Evolutionary conservation across 371 early-diverging fungal genomes (phyloP).

Genomic region (Mucor plumbeus): DNA sequence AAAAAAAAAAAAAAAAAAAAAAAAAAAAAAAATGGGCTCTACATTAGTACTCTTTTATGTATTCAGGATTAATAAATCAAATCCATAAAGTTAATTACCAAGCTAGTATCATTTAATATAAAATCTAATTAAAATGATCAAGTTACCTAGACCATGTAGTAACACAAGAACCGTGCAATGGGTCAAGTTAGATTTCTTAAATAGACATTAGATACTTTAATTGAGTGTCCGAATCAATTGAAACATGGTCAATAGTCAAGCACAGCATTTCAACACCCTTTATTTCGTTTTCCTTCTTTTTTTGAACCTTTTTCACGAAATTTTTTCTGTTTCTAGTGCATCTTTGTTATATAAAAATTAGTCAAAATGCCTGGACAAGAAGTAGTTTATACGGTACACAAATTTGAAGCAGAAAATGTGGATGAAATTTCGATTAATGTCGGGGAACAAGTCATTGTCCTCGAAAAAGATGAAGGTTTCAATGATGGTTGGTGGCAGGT

Average conservation of each 20-base stretch:
- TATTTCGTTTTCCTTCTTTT: constrained; percentile 12
- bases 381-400: constrained; percentile 64
- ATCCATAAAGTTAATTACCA: neutral
- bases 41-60: no score
- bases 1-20: no score
- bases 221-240: constrained; percentile 10
- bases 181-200: neutral
- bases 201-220: neutral
- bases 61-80: no score
- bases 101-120: constrained; percentile 1
- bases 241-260: neutral
- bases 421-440: constrained; percentile 77
- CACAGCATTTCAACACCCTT: neutral
- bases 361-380: constrained; percentile 35
- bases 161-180: constrained; percentile 4
- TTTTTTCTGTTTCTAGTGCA: constrained; percentile 6
- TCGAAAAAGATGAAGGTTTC: constrained; percentile 77
- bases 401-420: constrained; percentile 68
- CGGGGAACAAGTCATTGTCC: constrained; percentile 72
- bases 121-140: neutral
- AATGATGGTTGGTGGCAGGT: constrained; percentile 82
- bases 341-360: neutral
- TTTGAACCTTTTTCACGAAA: constrained; percentile 4
- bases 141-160: neutral
- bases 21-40: no score